Evolutionary conservation across 1,284 basidiomycete genomes (phyloP).

Genomic region (Acaromyces ingoldii): DNA sequence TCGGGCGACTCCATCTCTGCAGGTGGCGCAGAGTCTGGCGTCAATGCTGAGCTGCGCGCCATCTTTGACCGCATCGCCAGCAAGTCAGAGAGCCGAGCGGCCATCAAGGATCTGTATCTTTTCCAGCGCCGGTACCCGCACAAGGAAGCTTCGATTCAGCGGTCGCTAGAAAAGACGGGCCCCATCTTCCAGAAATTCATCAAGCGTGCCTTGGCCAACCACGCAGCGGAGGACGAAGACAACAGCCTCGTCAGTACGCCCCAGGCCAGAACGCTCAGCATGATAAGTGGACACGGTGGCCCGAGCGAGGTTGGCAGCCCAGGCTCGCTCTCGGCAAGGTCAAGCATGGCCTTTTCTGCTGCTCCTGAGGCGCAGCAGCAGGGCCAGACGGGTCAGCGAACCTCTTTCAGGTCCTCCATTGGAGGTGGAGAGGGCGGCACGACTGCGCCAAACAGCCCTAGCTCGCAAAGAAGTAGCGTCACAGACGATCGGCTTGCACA

Average conservation of each 20-base stretch:
- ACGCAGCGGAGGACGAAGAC: slow-evolving; percentile 73
- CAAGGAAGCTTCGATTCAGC: slow-evolving; percentile 71
- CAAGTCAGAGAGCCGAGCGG: slow-evolving; percentile 76
- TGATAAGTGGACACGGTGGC: background rate
- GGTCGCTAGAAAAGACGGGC: slow-evolving; percentile 53
- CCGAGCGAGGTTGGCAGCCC: background rate
- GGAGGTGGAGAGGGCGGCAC: background rate
- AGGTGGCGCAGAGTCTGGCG: slow-evolving; percentile 73
- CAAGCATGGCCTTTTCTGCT: background rate
- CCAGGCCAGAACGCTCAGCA: background rate
- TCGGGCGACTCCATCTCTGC: slow-evolving; percentile 52
- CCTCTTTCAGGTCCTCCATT: background rate
- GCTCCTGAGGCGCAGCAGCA: background rate
- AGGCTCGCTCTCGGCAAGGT: background rate
- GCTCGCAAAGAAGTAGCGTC: slow-evolving; percentile 6
- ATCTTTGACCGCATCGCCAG: slow-evolving; percentile 81
- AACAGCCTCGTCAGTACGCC: background rate
- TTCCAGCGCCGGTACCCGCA: slow-evolving; percentile 89
- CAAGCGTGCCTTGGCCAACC: slow-evolving; percentile 54
- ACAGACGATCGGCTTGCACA: slow-evolving; percentile 41
- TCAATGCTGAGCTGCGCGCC: slow-evolving; percentile 67
- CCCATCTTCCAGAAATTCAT: slow-evolving; percentile 55
- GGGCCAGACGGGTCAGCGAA: background rate
- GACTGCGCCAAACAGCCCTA: background rate
- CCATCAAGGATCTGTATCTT: slow-evolving; percentile 90